Evolutionary conservation across 2,329 filamentous ascomycete genomes (phyloP), one percentile per base, ranked within the genome.

Genomic region (Penicillium sclerotiorum): DNA sequence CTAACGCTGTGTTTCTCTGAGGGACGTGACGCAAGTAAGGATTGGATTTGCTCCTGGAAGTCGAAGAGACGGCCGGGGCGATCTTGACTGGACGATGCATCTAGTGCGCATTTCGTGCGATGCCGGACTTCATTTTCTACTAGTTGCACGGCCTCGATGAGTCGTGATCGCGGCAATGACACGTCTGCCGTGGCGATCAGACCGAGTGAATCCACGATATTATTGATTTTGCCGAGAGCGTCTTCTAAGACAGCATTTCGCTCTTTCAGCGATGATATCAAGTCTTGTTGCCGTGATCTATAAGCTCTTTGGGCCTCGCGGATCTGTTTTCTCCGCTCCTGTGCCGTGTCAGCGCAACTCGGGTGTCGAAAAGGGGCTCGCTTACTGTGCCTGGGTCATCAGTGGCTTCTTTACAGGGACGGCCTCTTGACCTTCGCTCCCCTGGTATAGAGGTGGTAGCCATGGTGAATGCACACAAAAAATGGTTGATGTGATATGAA

Each of bases 301-400:
- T 57, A 57, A 15, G 54, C 46, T 35, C 53, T 42, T 25, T 57
- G 54, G 13, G 54, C 54, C 22, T 57, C 43, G n/a, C 54, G 54
- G 3, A 57, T 40, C n/a, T 47, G 45, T 6, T 40, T 39, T 37
- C 45, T 30, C 18, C 45, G 35, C 2, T 9, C 35, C 45, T 47
- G 30, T 9, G 22, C 18, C 13, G 36, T 40, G n/a, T 3, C 15
- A 6, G 25, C 25, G 13, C 11, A 39, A 37, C 12, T 21, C 2
- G 8, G 9, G 3, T 11, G 13, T 12, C 25, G 30, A 23, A 40
- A 33, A 27, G 36, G 45, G 45, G 36, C 8, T 23, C 13, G 5
- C 45, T 4, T 47, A 47, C 45, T 11, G 35, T 17, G 27, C 22
- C 25, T 2, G 33, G 36, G 25, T 36, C 40, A 25, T 40, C 45